These are phyloP conservation scores for Crotalaria pallida DNA, from an alignment of 306 rosid genomes.

Conservation along the genomic window DNA sequence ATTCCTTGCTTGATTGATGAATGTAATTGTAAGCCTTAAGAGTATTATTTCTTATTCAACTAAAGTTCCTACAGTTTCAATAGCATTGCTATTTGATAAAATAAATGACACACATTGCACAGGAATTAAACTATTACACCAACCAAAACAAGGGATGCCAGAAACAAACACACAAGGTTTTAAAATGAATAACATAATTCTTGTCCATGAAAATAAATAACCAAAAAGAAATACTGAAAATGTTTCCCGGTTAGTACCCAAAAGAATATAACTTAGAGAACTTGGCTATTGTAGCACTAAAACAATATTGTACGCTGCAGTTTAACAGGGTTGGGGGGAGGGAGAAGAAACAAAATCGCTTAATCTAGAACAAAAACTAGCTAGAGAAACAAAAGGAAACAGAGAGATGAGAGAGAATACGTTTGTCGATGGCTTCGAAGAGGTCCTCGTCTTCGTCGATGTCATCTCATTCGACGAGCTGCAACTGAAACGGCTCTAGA, in stretches of 20 bases:
- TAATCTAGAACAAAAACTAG: too few species aligned
- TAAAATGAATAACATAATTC: background rate
- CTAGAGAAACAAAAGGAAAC: too few species aligned
- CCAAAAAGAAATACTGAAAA: background rate
- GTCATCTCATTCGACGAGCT: too few species aligned
- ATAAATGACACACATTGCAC: background rate
- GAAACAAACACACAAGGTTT: background rate
- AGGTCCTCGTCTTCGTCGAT: too few species aligned
- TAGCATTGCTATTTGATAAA: background rate
- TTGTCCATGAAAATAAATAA: background rate
- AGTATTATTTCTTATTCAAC: background rate
- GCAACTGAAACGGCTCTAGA: too few species aligned
- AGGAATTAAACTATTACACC: background rate
- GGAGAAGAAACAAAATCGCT: too few species aligned
- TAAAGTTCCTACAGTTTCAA: background rate
- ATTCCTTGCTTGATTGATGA: background rate
- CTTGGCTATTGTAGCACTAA: background rate
- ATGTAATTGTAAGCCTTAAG: background rate
- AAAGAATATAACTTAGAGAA: background rate
- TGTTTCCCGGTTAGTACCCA: background rate
- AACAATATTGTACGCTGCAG: background rate
- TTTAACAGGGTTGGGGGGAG: background rate
- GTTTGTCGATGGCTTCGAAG: too few species aligned
- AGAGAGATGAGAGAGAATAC: too few species aligned
- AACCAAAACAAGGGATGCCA: background rate